Base-by-base conservation (phyloP, 495 filamentous ascomycete species). In the Articulospora tetracladia region DNA sequence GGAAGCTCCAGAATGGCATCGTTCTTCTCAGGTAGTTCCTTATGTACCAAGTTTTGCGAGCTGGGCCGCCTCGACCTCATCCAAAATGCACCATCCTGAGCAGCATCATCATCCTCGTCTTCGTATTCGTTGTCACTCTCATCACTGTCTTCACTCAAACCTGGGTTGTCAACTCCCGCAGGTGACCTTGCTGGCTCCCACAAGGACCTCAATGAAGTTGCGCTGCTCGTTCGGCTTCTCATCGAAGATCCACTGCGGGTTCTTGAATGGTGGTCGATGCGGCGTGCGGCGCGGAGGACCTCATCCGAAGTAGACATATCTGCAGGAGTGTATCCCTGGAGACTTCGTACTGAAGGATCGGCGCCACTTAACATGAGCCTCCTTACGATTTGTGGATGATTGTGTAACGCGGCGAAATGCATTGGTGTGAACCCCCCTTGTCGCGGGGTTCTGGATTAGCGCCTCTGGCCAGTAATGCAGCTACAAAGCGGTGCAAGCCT, bases 371-470 rank as follows among this genome's bases (percentile, higher is more conserved):
- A 76, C 52, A 93, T 82, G 28, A 96, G 83, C 20, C 86, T 82
- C 55, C 86, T 81, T 11, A 94, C 82, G 62, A 95, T 92, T 60
- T 92, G 84, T 19, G 81, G 75, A 66, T 91, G 86, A 34, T 86
- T 83, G 70, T 86, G 85, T 63, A 96, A 77, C n/a, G 89, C 85
- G 27, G 92, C 92, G 64, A 93, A 78, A 66, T 94, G 91, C 77
- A 96, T 85, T 12, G 92, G 85, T 12, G 89, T 90, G 70, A 91
- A 93, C 92, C 92, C 53, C 85, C 88, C 58, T 85, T 87, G 69
- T 96, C 92, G 60, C 86, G 81, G 22, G 84, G 70, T 63, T 93
- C 85, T 0, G 88, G 84, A 61, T 86, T 87, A 8, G 90, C 91
- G n/a, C 90, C 90, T 63, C 89, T 84, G 15, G 87, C 87, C 17